Evolutionary conservation across 352 stramenopile genomes (phyloP).

Genomic region (Phytopythium vexans): DNA sequence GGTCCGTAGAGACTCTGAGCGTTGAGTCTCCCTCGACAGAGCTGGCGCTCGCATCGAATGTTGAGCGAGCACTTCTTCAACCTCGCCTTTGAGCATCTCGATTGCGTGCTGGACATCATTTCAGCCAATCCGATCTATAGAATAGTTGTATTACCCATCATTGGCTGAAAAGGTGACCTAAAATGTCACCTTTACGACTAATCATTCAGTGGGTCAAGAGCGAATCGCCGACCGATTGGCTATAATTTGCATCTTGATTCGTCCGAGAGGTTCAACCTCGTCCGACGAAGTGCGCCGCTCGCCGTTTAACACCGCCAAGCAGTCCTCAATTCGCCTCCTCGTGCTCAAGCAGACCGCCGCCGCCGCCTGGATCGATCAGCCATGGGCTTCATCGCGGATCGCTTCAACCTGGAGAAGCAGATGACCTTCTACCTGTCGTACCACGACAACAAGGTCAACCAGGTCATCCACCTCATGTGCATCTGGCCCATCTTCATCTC

Average conservation of each 20-base stretch:
- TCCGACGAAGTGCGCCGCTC: background rate
- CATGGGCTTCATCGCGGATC: constrained; percentile 41
- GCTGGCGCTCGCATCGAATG: background rate
- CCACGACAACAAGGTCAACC: constrained; percentile 79
- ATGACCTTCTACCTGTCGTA: constrained; percentile 85
- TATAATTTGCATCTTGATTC: background rate
- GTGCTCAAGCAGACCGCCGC: background rate
- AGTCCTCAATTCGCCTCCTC: constrained; percentile 2
- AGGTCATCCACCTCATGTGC: constrained; percentile 77
- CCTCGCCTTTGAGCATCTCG: background rate
- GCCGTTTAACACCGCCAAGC: background rate
- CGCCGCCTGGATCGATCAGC: background rate
- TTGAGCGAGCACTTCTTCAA: constrained; percentile 1
- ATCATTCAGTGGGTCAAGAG: background rate
- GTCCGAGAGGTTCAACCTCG: background rate
- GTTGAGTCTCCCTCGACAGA: too few species aligned
- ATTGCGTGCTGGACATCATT: constrained; percentile 2
- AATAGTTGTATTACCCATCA: background rate
- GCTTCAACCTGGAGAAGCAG: constrained; percentile 82
- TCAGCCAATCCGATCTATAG: background rate
- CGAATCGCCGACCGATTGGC: too few species aligned
- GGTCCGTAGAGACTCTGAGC: too few species aligned
- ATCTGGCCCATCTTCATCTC: constrained; percentile 87
- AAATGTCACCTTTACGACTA: background rate
- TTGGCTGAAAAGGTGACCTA: background rate